These are phyloP conservation scores for Huntiella bhutanensis DNA, from an alignment of 2,329 filamentous ascomycete genomes.

Conservation along the genomic window DNA sequence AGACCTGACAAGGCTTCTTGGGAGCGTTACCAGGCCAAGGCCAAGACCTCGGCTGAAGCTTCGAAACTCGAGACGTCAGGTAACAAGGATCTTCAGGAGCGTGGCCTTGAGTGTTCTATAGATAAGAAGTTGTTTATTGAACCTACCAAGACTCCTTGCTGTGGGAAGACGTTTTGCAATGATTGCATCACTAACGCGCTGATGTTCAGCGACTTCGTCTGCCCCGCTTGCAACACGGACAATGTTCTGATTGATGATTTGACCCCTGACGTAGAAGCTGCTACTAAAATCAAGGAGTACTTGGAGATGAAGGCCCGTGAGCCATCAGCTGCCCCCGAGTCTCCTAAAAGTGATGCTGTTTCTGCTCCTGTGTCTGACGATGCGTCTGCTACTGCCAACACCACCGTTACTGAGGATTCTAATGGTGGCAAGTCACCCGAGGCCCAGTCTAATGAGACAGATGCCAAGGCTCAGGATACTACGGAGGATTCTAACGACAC, in stretches of 20 bases:
- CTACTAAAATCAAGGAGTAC: constrained; percentile 61
- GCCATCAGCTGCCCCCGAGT: constrained; percentile 17
- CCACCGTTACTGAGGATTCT: constrained; percentile 15
- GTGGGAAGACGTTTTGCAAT: constrained; percentile 95
- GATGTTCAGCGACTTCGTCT: constrained; percentile 94
- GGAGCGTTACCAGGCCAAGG: constrained; percentile 92
- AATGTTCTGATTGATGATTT: constrained; percentile 88
- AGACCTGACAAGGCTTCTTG: constrained; percentile 89
- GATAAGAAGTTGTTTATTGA: constrained; percentile 98
- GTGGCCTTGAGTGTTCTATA: constrained; percentile 79
- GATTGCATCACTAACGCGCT: constrained; percentile 98
- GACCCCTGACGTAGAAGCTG: constrained; percentile 59
- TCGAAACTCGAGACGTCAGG: constrained; percentile 59
- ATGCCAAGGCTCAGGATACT: too few species aligned
- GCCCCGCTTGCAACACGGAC: constrained; percentile 77
- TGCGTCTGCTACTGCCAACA: neutral
- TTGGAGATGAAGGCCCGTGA: constrained; percentile 16
- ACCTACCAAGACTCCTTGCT: constrained; percentile 97
- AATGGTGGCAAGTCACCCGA: too few species aligned
- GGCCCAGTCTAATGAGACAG: too few species aligned
- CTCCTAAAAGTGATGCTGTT: constrained; percentile 13
- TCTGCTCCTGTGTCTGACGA: neutral
- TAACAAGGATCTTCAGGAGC: constrained; percentile 74
- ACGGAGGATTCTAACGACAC: too few species aligned
- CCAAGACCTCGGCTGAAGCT: constrained; percentile 66